A percentile compares a stretch with the other conserved stretches of the same genome.
Conservation (phyloP, 306 rosid species). For the Comarum palustre region DNA sequence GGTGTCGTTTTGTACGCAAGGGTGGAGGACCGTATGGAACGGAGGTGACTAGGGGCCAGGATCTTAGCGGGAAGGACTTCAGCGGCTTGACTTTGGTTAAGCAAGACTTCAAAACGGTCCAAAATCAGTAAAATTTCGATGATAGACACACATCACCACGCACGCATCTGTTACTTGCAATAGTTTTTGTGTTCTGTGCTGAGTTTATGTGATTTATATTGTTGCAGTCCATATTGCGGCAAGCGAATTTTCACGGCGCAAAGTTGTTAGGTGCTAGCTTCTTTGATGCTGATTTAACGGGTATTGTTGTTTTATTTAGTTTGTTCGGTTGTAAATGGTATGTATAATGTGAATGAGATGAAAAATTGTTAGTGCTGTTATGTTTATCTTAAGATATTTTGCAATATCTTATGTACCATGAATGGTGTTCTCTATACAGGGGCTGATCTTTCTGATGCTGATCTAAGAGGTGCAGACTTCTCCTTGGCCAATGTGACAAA, state of each 20-base stretch:
- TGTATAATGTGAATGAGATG: not conserved
- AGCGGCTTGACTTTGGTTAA: conserved; percentile 82
- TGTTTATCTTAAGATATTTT: not conserved
- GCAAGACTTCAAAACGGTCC: conserved; percentile 96
- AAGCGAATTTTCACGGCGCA: conserved; percentile 84
- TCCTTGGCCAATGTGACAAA: conserved; percentile 91
- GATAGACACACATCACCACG: not conserved
- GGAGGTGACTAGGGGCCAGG: conserved; percentile 92
- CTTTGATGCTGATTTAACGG: conserved; percentile 93
- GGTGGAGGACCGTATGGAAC: conserved; percentile 94
- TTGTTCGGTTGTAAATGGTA: not conserved
- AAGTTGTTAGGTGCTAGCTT: conserved; percentile 89
- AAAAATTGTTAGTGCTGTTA: not conserved
- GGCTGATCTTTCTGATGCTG: conserved; percentile 93
- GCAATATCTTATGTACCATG: not conserved
- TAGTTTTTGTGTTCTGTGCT: not conserved
- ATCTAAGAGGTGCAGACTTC: conserved; percentile 82
- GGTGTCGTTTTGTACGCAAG: conserved; percentile 30
- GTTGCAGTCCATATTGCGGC: conserved; percentile 73
- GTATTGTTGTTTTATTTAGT: conserved; percentile 25
- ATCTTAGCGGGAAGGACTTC: conserved; percentile 79
- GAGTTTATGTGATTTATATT: not conserved
- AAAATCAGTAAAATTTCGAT: not conserved
- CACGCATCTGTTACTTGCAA: not conserved
- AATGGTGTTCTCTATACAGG: conserved; percentile 33